phyloP scores from a whole-genome alignment of 2,329 filamentous ascomycete genomes.

The Fusarium udum region DNA sequence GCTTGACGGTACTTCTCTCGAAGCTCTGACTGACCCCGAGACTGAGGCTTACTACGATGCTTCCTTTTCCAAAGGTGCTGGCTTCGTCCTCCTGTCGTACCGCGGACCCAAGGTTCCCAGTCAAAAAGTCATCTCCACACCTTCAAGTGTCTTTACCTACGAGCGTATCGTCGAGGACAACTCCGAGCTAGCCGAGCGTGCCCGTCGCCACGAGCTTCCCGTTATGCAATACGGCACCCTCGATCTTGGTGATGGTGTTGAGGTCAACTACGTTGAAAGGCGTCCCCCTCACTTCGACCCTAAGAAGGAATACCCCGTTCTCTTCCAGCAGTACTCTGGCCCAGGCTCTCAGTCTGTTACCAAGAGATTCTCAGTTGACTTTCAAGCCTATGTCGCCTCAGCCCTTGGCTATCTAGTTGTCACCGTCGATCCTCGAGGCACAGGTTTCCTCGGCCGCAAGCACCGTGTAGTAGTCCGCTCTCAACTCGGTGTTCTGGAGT shows the following conservation, averaged over 20 bases:
- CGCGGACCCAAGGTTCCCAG: conserved; percentile 86
- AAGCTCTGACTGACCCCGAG: conserved; percentile 76
- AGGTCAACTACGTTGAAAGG: conserved; percentile 79
- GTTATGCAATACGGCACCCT: conserved; percentile 84
- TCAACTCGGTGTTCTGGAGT: conserved; percentile 85
- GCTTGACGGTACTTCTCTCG: conserved; percentile 78
- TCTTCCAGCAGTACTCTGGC: conserved; percentile 95
- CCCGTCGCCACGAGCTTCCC: conserved; percentile 81
- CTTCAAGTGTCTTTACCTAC: conserved; percentile 71
- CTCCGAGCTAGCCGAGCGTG: conserved; percentile 71
- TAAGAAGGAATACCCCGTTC: conserved; percentile 87
- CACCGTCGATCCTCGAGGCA: conserved; percentile 92
- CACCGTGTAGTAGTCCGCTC: conserved; percentile 84
- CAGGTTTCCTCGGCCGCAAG: conserved; percentile 87
- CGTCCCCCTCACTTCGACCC: conserved; percentile 88
- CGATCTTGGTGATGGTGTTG: conserved; percentile 79
- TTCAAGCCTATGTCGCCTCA: conserved; percentile 88
- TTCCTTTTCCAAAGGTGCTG: conserved; percentile 84
- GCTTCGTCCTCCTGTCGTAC: conserved; percentile 87
- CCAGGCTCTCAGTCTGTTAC: conserved; percentile 90
- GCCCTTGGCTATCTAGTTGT: conserved; percentile 91
- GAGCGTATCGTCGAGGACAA: conserved; percentile 84
- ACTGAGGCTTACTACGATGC: conserved; percentile 81
- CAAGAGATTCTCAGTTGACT: conserved; percentile 84
- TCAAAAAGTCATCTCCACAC: conserved; percentile 90